Base-by-base conservation (phyloP, 495 filamentous ascomycete genomes). In the Trichoderma gamsii region DNA sequence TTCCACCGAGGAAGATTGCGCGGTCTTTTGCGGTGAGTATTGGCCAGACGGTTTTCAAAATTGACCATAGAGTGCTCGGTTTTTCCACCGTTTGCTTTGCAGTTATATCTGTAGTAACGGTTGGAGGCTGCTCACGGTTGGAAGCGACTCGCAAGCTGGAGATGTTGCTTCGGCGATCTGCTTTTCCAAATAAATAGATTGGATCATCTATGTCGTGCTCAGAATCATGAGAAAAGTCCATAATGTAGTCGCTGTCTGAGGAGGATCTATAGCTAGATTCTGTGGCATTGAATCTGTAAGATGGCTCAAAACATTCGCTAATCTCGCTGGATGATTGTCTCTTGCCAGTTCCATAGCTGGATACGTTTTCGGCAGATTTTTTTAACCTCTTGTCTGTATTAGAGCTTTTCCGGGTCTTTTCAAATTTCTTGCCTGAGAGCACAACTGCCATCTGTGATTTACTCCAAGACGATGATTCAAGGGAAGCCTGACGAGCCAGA, bases 1-100 rank as follows among this genome's bases (percentile, higher is more conserved):
- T 79, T 0, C 90, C 92, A 3, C 85, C 63, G 4, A 90, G 35
- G 0, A 97, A 78, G 51, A 87, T 74, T 0, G 84, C 3, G 6
- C 84, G 86, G 32, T 87, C 80, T 2, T 66, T 76, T 49, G 66
- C 67, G 6, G 79, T 78, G 11, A 97, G 75, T 1, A 74, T 84
- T 2, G 92, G 91, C 86, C 91, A 89, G 6, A 96, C 81, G 0
- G 91, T 94, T 29, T 76, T 72, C 63, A 97, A 79, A n/a, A 96
- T 92, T 46, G 78, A 72, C 8, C 70, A 73, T 0, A 93, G 71
- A 0, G 88, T 80, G 41, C 5, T 61, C 52, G 52, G 25, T n/a
- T 61, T 61, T 13, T 9, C 9, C 9, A 7, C 15, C 8, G 1
- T 79, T 69, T 0, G 68, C 66, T 13, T 29, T 73, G 32, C 63